A percentile compares a stretch with the other conserved stretches of the same genome.
Evolutionary conservation across 2,329 filamentous ascomycete species (phyloP).

Genomic region (Pseudopyrenochaeta lycopersici): DNA sequence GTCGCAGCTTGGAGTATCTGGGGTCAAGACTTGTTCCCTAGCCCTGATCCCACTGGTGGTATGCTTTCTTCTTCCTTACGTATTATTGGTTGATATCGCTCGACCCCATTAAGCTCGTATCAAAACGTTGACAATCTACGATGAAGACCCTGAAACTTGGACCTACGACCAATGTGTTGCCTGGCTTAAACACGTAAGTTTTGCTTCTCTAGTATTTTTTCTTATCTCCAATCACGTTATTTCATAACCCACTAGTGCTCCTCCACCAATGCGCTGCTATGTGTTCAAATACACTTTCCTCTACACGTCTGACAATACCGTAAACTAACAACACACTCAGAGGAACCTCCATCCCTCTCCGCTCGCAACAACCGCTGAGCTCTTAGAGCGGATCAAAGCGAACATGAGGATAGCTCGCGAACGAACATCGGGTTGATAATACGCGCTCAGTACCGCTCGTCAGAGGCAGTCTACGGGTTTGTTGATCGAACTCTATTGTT

Average conservation of each 20-base stretch:
- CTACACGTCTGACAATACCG: too few species aligned
- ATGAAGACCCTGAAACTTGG: slow-evolving; percentile 73
- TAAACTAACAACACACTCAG: slow-evolving; percentile 49
- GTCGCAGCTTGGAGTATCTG: slow-evolving; percentile 86
- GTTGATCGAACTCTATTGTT: too few species aligned
- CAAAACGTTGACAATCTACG: background rate
- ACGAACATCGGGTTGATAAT: slow-evolving; percentile 9
- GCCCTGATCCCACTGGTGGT: slow-evolving; percentile 81
- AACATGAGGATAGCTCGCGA: slow-evolving; percentile 64
- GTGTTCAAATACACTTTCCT: too few species aligned
- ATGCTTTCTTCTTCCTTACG: slow-evolving; percentile 47
- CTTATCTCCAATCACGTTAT: too few species aligned
- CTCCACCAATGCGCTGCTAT: too few species aligned
- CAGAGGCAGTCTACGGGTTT: background rate
- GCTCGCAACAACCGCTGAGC: slow-evolving; percentile 68
- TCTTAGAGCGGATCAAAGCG: slow-evolving; percentile 73
- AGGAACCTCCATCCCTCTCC: slow-evolving; percentile 69
- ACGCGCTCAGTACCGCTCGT: background rate
- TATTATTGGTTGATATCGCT: too few species aligned
- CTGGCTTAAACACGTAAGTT: slow-evolving; percentile 81
- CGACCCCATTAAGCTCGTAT: too few species aligned
- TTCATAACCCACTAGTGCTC: too few species aligned
- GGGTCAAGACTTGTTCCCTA: slow-evolving; percentile 84
- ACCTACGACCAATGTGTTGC: slow-evolving; percentile 79
- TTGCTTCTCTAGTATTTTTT: background rate